phyloP scores from a whole-genome alignment of 83 land plant species.

The Picea abies region DNA sequence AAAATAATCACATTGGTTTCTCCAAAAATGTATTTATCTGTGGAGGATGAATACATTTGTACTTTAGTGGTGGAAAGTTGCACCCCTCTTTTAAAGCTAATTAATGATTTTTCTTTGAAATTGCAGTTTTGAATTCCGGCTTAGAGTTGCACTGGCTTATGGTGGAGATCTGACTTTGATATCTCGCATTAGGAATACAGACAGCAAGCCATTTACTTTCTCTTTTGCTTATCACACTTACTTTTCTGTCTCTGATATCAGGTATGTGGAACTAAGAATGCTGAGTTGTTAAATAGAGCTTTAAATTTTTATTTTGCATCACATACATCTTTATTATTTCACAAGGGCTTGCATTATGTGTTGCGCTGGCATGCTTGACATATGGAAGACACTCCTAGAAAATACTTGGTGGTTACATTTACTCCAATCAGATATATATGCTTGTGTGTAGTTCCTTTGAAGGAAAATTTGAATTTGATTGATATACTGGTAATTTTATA shows the following conservation, averaged over 20 bases:
- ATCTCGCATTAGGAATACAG: constrained; percentile 66
- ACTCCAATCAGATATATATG: too few species aligned
- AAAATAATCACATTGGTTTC: too few species aligned
- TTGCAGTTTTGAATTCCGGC: constrained; percentile 76
- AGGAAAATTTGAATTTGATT: too few species aligned
- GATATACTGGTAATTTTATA: neutral
- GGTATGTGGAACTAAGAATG: constrained; percentile 31
- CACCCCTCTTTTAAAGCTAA: neutral
- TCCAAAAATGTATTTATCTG: neutral
- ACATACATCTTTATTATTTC: constrained; percentile 3
- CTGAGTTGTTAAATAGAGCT: neutral
- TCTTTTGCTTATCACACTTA: constrained; percentile 77
- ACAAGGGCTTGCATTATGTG: neutral
- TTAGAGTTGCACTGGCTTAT: constrained; percentile 55
- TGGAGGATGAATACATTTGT: neutral
- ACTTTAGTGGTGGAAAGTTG: neutral
- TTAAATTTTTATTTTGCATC: neutral
- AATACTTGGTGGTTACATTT: too few species aligned
- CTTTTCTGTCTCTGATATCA: constrained; percentile 79
- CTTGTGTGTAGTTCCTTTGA: too few species aligned
- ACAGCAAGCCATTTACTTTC: constrained; percentile 74
- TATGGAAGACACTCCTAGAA: too few species aligned
- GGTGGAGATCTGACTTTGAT: constrained; percentile 58
- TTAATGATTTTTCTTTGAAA: neutral
- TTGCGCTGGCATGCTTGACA: neutral